These are phyloP conservation scores for Colletotrichum viniferum DNA, from an alignment of 2,329 filamentous ascomycete genomes.

Conservation along the genomic window DNA sequence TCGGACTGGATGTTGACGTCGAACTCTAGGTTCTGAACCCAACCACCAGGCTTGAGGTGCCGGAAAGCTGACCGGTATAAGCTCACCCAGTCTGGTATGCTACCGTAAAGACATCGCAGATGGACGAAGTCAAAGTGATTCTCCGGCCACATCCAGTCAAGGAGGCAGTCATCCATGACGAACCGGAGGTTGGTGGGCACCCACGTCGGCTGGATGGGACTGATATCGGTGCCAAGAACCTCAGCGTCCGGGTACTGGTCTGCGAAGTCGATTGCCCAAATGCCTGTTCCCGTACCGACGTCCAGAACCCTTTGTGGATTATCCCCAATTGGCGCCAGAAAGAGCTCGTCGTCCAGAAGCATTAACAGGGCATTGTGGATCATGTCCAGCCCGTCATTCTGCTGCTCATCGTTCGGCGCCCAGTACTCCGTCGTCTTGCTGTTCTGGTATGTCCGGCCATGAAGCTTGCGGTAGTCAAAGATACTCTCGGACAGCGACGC, in stretches of 20 bases:
- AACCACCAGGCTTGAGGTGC: slow-evolving; percentile 58
- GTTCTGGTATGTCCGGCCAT: slow-evolving; percentile 35
- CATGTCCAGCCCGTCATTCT: slow-evolving; percentile 23
- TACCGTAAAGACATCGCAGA: slow-evolving; percentile 57
- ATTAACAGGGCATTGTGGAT: slow-evolving; percentile 23
- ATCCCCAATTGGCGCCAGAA: slow-evolving; percentile 38
- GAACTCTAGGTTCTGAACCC: slow-evolving; percentile 29
- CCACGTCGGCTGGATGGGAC: slow-evolving; percentile 59
- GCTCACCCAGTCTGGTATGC: slow-evolving; percentile 57
- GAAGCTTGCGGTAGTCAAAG: slow-evolving; percentile 34
- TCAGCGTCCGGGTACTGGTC: slow-evolving; percentile 46
- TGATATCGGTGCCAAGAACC: slow-evolving; percentile 59
- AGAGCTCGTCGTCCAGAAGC: slow-evolving; percentile 38
- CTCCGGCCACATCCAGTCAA: slow-evolving; percentile 46
- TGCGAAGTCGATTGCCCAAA: slow-evolving; percentile 57
- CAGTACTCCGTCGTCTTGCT: slow-evolving; percentile 31
- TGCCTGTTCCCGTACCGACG: slow-evolving; percentile 58
- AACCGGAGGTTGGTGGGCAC: slow-evolving; percentile 64
- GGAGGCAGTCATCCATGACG: slow-evolving; percentile 62
- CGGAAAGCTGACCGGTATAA: slow-evolving; percentile 50
- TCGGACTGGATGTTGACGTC: slow-evolving; percentile 27
- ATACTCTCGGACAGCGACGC: slow-evolving; percentile 36
- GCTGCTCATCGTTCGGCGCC: slow-evolving; percentile 25
- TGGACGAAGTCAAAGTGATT: slow-evolving; percentile 64
- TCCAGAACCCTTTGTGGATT: slow-evolving; percentile 24